phyloP scores from a whole-genome alignment of 768 basidiomycete species.

The Suillus hirtellus region DNA sequence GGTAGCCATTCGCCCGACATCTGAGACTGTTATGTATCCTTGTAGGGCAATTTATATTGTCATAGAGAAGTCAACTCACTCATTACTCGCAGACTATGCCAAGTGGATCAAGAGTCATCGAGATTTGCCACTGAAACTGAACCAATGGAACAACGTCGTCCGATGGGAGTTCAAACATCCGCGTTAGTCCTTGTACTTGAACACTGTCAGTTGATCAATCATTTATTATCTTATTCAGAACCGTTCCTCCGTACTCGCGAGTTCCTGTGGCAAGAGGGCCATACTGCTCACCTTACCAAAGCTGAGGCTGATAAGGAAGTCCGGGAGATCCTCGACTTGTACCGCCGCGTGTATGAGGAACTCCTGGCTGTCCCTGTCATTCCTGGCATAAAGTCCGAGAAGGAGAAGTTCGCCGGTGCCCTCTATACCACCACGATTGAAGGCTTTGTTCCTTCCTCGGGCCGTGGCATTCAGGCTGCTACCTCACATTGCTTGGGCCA shows the following conservation, averaged over 20 bases:
- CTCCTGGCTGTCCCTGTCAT: constrained; percentile 97
- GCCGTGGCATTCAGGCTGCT: constrained; percentile 96
- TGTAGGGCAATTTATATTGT: constrained; percentile 50
- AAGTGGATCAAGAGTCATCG: constrained; percentile 99
- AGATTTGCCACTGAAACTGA: constrained; percentile 94
- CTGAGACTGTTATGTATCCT: constrained; percentile 99
- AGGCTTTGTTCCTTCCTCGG: constrained; percentile 96
- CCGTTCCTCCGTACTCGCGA: constrained; percentile 99
- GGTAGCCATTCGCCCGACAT: constrained; percentile 96
- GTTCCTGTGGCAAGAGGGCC: constrained; percentile 99
- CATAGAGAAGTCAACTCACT: neutral
- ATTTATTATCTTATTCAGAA: constrained; percentile 45
- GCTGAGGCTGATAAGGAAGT: constrained; percentile 91
- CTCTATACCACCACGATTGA: constrained; percentile 98
- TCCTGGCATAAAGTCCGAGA: constrained; percentile 95
- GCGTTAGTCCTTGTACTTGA: constrained; percentile 49
- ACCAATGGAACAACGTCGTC: constrained; percentile 99
- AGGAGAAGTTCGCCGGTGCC: constrained; percentile 98
- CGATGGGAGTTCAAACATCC: constrained; percentile 99
- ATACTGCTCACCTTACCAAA: constrained; percentile 91
- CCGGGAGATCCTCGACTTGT: constrained; percentile 90
- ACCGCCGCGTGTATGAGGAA: constrained; percentile 94
- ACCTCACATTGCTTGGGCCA: constrained; percentile 98
- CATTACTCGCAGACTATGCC: constrained; percentile 71
- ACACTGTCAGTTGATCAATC: constrained; percentile 3